phyloP scores from a whole-genome alignment of 2,329 filamentous ascomycete genomes.

The Thelonectria olida region DNA sequence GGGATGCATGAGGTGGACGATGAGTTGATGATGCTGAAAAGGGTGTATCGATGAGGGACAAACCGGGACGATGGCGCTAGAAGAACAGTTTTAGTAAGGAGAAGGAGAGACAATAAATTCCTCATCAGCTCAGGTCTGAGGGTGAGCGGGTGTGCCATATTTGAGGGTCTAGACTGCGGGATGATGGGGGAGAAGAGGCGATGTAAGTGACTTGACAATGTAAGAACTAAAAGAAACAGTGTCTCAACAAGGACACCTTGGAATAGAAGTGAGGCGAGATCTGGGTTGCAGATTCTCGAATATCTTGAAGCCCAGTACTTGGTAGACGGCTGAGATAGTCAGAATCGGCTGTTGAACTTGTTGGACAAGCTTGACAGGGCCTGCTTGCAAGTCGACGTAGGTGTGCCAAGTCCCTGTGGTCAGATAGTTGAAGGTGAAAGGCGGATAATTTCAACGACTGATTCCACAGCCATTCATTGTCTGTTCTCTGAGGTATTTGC shows the following conservation, averaged over 20 bases:
- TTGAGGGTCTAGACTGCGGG: constrained; percentile 8
- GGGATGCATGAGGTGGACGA: constrained; percentile 27
- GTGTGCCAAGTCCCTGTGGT: too few relatives aligned
- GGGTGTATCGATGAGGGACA: constrained; percentile 32
- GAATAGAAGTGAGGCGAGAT: too few relatives aligned
- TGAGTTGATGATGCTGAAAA: constrained; percentile 26
- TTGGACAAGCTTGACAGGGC: too few relatives aligned
- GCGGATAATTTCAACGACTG: neutral
- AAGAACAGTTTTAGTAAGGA: constrained; percentile 16
- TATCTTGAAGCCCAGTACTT: too few relatives aligned
- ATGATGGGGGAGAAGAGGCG: constrained; percentile 7
- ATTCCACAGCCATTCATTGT: neutral
- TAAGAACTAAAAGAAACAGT: too few relatives aligned
- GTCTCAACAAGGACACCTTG: too few relatives aligned
- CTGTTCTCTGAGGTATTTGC: neutral
- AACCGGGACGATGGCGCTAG: constrained; percentile 33
- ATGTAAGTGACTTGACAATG: too few relatives aligned
- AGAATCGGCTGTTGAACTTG: too few relatives aligned
- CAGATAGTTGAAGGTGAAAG: too few relatives aligned
- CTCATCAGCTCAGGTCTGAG: constrained; percentile 12
- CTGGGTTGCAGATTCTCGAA: too few relatives aligned
- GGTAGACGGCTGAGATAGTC: too few relatives aligned
- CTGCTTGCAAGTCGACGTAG: too few relatives aligned
- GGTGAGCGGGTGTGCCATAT: neutral
- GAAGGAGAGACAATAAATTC: constrained; percentile 22